Percentiles rank a stretch among this genome's conserved stretches.
Evolutionary conservation across 78 protist genomes (phyloP).

Genomic region (Dictyostelium firmibasis): DNA sequence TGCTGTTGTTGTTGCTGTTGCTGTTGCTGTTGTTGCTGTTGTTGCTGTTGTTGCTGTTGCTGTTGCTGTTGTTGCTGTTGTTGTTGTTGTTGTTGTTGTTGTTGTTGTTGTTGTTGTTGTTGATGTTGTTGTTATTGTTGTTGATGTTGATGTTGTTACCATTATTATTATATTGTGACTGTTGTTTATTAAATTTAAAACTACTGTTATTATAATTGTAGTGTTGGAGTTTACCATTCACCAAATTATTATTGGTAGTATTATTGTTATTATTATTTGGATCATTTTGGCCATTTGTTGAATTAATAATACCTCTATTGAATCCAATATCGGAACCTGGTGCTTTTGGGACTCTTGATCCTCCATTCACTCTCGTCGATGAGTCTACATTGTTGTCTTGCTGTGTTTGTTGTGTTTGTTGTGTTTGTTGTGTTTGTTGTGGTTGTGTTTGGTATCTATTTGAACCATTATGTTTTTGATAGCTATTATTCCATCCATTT

Average conservation of each 20-base stretch:
- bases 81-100: neutral
- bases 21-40: neutral
- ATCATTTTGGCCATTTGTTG: neutral
- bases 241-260: neutral
- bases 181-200: constrained; percentile 5
- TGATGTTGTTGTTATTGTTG: neutral
- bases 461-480: neutral
- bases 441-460: neutral
- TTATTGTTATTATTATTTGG: neutral
- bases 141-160: neutral
- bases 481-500: neutral
- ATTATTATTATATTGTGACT: neutral
- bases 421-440: neutral
- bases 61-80: neutral
- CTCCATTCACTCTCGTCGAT: neutral
- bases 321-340: neutral
- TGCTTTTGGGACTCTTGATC: neutral
- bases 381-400: neutral
- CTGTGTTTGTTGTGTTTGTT: neutral
- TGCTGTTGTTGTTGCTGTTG: neutral
- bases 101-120: neutral
- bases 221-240: constrained; percentile 7
- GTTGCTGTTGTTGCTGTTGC: neutral
- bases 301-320: neutral
- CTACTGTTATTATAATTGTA: neutral